Evolutionary conservation across 2,329 filamentous ascomycete species (phyloP).

Genomic region (Verticillium isaacii): DNA sequence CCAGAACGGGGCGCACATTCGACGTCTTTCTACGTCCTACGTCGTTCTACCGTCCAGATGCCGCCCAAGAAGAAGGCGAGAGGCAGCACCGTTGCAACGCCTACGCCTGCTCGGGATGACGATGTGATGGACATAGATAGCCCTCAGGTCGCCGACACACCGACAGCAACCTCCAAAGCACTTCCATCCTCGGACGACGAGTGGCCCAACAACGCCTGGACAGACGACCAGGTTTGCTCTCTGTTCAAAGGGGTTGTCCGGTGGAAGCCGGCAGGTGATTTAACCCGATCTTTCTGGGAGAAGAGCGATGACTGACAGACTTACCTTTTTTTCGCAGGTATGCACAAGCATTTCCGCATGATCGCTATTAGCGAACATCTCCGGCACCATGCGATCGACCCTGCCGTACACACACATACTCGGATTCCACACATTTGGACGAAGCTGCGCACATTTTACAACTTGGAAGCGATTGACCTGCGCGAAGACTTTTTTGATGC

Average conservation of each 20-base stretch:
- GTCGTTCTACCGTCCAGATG: conserved; percentile 36
- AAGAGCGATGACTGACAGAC: conserved; percentile 13
- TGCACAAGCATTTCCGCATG: conserved; percentile 94
- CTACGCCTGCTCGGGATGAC: conserved; percentile 46
- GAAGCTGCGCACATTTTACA: conserved; percentile 79
- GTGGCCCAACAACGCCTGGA: conserved; percentile 70
- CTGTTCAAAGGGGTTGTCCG: conserved; percentile 88
- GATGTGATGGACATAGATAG: conserved; percentile 59
- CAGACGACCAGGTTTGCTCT: conserved; percentile 89
- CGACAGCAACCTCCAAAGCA: conserved; percentile 34
- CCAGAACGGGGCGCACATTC: background rate
- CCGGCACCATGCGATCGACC: conserved; percentile 74
- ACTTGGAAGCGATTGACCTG: conserved; percentile 81
- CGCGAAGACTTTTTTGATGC: conserved; percentile 60
- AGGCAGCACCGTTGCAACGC: conserved; percentile 51
- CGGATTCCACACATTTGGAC: conserved; percentile 88
- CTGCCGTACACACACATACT: conserved; percentile 69
- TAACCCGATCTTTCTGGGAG: background rate
- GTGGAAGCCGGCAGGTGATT: conserved; percentile 88
- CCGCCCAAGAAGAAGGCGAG: conserved; percentile 67
- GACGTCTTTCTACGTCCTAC: too few relatives aligned
- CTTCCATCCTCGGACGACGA: conserved; percentile 26
- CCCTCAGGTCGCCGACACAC: conserved; percentile 48
- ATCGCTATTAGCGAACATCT: conserved; percentile 78
- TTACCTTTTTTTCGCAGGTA: conserved; percentile 45